Conservation (phyloP, 148 eudicot genomes). For the Camellia granthamiana region DNA sequence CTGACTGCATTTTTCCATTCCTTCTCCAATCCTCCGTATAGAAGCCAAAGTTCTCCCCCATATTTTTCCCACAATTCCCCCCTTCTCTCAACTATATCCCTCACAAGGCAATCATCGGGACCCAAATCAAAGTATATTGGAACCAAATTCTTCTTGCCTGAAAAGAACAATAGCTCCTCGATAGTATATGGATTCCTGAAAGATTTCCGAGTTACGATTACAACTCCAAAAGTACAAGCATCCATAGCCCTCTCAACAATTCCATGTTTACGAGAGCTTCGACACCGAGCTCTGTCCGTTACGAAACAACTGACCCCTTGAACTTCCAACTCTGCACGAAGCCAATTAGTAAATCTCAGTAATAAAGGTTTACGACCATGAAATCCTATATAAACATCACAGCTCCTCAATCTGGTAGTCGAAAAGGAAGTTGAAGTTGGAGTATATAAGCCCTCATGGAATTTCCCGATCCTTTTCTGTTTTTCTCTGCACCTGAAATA, state of each 20-base stretch:
- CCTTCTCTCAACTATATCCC: constrained; percentile 80
- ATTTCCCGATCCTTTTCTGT: constrained; percentile 46
- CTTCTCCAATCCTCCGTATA: constrained; percentile 85
- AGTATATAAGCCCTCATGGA: constrained; percentile 46
- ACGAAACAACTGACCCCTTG: constrained; percentile 96
- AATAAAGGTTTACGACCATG: constrained; percentile 77
- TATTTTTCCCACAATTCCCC: constrained; percentile 78
- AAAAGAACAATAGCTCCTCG: constrained; percentile 80
- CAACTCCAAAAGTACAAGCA: constrained; percentile 65
- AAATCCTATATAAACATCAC: constrained; percentile 88
- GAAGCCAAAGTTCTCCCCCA: constrained; percentile 81
- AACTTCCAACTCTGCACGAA: constrained; percentile 83
- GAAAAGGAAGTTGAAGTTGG: constrained; percentile 53
- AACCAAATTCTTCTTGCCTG: constrained; percentile 84
- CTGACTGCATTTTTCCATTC: constrained; percentile 93
- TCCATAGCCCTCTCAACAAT: constrained; percentile 70
- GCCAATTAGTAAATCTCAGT: constrained; percentile 83
- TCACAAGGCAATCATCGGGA: constrained; percentile 82
- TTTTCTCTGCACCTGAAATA: constrained; percentile 48
- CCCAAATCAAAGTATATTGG: constrained; percentile 89
- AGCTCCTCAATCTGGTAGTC: constrained; percentile 66
- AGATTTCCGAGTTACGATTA: constrained; percentile 60
- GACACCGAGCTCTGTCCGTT: constrained; percentile 74
- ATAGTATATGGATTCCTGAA: constrained; percentile 90
- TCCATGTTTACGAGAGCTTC: constrained; percentile 54